These are phyloP conservation scores for Nigrograna mackinnonii DNA, from an alignment of 2,329 filamentous ascomycete genomes.

Conservation along the genomic window DNA sequence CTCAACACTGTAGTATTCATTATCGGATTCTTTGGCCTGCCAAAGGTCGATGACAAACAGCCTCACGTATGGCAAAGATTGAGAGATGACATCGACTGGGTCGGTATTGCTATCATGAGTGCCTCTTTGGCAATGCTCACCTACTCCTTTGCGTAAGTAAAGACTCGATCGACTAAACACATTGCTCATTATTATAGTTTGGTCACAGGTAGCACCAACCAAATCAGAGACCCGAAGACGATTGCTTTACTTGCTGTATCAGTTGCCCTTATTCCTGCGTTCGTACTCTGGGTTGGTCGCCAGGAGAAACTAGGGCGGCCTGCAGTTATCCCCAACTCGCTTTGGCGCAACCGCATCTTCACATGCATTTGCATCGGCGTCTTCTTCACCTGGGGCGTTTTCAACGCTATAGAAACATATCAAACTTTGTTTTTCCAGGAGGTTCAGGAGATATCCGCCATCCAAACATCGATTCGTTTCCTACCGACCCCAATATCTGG, in stretches of 20 bases:
- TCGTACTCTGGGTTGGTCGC: constrained; percentile 58
- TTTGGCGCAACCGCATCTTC: constrained; percentile 64
- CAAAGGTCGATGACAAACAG: constrained; percentile 32
- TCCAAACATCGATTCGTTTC: constrained; percentile 46
- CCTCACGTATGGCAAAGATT: constrained; percentile 30
- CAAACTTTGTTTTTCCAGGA: constrained; percentile 50
- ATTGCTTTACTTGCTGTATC: constrained; percentile 53
- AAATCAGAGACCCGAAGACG: constrained; percentile 48
- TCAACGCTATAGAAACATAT: constrained; percentile 42
- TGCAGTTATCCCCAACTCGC: constrained; percentile 64
- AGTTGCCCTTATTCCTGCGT: constrained; percentile 49
- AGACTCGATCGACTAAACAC: background rate
- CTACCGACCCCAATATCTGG: constrained; percentile 46
- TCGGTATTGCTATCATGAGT: constrained; percentile 53
- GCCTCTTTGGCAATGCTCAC: constrained; percentile 54
- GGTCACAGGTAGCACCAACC: constrained; percentile 44
- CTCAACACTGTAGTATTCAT: constrained; percentile 46
- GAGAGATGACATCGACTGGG: constrained; percentile 57
- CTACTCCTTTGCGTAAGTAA: constrained; percentile 57
- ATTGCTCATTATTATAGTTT: constrained; percentile 11
- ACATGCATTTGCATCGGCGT: constrained; percentile 57
- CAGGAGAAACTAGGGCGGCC: constrained; percentile 52
- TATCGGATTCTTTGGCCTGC: constrained; percentile 41
- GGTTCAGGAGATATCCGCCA: constrained; percentile 36
- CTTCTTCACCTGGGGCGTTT: constrained; percentile 42